Percentiles rank a stretch among this genome's conserved stretches.
phyloP scores from a whole-genome alignment of 306 rosid genomes.

The Pterocarpus macrocarpus region DNA sequence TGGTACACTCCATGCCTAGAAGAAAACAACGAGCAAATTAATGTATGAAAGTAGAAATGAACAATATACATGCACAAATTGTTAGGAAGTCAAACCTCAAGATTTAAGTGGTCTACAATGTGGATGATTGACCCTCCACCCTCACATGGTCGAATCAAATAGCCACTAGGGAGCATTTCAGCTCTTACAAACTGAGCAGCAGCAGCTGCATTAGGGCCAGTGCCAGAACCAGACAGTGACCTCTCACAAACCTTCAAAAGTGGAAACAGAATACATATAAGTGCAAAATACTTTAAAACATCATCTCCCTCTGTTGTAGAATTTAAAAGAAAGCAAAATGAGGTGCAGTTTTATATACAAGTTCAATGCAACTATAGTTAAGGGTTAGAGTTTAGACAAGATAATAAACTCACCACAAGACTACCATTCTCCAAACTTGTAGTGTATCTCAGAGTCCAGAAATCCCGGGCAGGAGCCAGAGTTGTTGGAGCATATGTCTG shows the following conservation, averaged over 20 bases:
- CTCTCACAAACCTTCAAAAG: constrained; percentile 88
- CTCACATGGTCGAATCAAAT: constrained; percentile 93
- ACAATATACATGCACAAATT: not conserved
- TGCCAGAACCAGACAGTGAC: constrained; percentile 94
- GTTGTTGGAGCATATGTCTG: constrained; percentile 96
- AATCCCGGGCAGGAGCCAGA: constrained; percentile 97
- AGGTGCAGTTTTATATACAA: not conserved
- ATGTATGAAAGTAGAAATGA: not conserved
- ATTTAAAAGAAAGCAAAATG: not conserved
- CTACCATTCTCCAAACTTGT: constrained; percentile 87
- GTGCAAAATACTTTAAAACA: not conserved
- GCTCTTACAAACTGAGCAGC: constrained; percentile 91
- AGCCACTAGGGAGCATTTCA: constrained; percentile 93
- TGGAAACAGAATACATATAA: constrained; percentile 30
- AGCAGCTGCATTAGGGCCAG: constrained; percentile 81
- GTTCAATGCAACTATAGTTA: not conserved
- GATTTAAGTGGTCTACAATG: constrained; percentile 95
- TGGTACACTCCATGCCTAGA: constrained; percentile 96
- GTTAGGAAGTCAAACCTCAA: constrained; percentile 69
- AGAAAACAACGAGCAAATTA: constrained; percentile 32
- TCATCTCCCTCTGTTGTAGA: not conserved
- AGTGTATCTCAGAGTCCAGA: constrained; percentile 98
- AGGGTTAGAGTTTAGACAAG: not conserved
- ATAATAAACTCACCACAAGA: constrained; percentile 76
- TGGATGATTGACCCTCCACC: constrained; percentile 99